Evolutionary conservation across 148 eudicot genomes (phyloP), one percentile per base, ranked within the genome.

Genomic region (Persicaria tinctoria): DNA sequence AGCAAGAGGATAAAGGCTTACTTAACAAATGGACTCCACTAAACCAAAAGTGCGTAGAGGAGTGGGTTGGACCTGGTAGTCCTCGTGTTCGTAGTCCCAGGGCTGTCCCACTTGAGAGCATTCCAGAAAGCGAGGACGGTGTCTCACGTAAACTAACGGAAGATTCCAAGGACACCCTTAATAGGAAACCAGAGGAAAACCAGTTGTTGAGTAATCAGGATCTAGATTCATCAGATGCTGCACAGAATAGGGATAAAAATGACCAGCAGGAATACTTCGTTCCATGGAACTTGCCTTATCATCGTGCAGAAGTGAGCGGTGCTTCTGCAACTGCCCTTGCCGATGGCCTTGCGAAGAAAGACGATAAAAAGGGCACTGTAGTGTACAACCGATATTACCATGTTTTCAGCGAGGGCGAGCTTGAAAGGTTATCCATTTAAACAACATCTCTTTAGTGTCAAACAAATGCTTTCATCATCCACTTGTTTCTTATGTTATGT

Each of bases 251-350:
- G 48, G n/a, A 56, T 73, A 57, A 62, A 18, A 83, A 78, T 51
- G 80, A 76, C 72, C 96, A 88, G 74, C 98, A 95, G 70, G 98
- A 92, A 82, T 95, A 82, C 82, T 95, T 95, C 76, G 96, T 95
- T 56, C 98, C 98, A 20, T 95, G 98, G 98, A 97, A 95, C 76
- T 87, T 95, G 73, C 98, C 97, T 45, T 95, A 95, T 83, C 98
- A 95, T 77, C 91, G 98, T 69, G 98, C 97, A 55, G 98, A 92
- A 82, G 86, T 95, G 49, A 85, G 86, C 79, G 98, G 97, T 51
- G 97, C 90, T 51, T 95, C 98, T 78, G 88, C 87, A 75, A 69
- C 74, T 66, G 98, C 97, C 57, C 81, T 92, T 56, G 89, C 89
- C 60, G 90, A 72, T 84, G 98, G 98, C 16, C 80, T 92, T 53